Evolutionary conservation across 2,329 filamentous ascomycete species (phyloP), one percentile per base, ranked within the genome.

Genomic region (Alternaria metachromatica): DNA sequence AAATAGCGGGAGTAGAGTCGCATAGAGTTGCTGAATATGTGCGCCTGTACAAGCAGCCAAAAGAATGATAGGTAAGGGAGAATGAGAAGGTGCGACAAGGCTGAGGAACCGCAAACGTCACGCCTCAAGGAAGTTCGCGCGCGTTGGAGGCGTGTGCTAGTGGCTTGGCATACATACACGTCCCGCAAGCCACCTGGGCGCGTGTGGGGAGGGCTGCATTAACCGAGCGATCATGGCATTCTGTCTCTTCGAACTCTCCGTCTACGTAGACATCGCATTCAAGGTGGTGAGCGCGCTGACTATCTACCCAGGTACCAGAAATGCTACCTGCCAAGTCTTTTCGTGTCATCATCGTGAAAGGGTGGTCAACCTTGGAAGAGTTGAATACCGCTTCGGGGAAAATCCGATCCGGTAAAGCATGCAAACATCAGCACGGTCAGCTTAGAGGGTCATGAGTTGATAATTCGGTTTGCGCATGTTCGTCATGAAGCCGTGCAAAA

Each of bases 61-160:
- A 15, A 53, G 54, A 18, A 62, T 26, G 30, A 6, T 25, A 5
- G 12, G 23, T 41, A 60, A 41, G 21, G 37, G 55, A 56, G 46
- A 55, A 43, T 23, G 12, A 13, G 43, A 49, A 54, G 49, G 45
- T 45, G 45, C 55, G 49, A 62, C 50, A 25, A 56, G 49, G 58
- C 49, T 58, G 13, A 21, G 51, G 44, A 48, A 48, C 46, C 55
- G 65, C 63, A 41, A 67, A 67, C 63, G 63, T 63, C 63, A 61
- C 54, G 53, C 54, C 58, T 50, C 55, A 48, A 50, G 57, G 58
- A 57, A 50, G 53, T 60, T 64, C 66, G 46, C 61, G 58, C 58
- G 61, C 58, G 59, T 58, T 50, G 41, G 11, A 26, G 55, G 58
- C 28, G 48, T 12, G 23, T 53, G 56, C 49, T 65, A 65, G 55